Evolutionary conservation across 2,329 filamentous ascomycete genomes (phyloP).

Genomic region (Sporothrix curviconia): DNA sequence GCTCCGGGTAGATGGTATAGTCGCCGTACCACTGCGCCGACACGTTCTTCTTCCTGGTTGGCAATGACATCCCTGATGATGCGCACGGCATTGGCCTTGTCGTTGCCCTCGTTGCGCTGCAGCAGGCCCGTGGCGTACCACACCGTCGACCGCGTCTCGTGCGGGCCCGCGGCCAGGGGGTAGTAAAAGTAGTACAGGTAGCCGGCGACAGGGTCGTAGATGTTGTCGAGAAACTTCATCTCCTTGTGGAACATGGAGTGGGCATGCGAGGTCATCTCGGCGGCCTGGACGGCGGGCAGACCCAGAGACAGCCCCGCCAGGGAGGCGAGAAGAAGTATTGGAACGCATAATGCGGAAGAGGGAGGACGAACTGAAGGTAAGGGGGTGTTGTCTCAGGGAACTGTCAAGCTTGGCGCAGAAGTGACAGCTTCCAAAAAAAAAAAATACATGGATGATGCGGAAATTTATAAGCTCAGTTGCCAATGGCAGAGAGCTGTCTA

Average conservation of each 20-base stretch:
- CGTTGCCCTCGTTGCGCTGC: conserved; percentile 41
- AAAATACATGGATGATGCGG: background rate
- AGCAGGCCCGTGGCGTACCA: conserved; percentile 56
- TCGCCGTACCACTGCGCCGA: conserved; percentile 46
- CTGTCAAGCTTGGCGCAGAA: background rate
- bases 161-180: conserved; percentile 42
- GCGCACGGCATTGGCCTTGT: conserved; percentile 11
- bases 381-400: background rate
- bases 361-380: background rate
- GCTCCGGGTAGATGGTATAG: conserved; percentile 49
- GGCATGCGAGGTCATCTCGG: background rate
- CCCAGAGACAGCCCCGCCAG: background rate
- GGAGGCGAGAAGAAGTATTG: background rate
- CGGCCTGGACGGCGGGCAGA: background rate
- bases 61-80: conserved; percentile 40
- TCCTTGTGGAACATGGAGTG: conserved; percentile 40
- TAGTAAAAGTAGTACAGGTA: conserved; percentile 46
- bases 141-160: conserved; percentile 50
- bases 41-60: conserved; percentile 45
- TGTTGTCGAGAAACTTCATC: conserved; percentile 49
- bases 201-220: conserved; percentile 45
- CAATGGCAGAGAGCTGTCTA: background rate
- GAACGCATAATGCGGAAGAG: background rate
- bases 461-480: background rate
- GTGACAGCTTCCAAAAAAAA: background rate